Evolutionary conservation across 768 basidiomycete genomes (phyloP), one percentile per base, ranked within the genome.

Genomic region (Collybia sp.): DNA sequence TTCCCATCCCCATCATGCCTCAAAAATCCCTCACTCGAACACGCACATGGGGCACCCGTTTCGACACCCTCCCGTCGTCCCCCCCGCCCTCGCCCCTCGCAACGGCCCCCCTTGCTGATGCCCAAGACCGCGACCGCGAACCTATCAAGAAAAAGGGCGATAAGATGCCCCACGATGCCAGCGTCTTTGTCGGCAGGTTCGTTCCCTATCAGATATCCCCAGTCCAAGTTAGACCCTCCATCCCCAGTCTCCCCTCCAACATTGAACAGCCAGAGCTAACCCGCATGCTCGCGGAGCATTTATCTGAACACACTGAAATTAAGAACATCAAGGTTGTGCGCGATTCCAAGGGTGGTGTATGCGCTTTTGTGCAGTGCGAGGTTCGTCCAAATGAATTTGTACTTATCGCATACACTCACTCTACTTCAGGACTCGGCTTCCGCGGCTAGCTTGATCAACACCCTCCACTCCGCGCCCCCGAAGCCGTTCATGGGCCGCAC

Each of bases 301-400:
- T 91, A 44, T 80, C 82, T 6, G 75, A 76, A 44, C 76, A 85
- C 58, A 69, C 77, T 0, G 77, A 82, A 49, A 68, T 88, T 53
- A 83, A 79, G 60, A 76, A 75, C 41, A 74, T 90, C 61, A 80
- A 79, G 58, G 80, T 89, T 43, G 77, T 89, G 35, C 82, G 82
- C 46, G 85, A 89, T 61, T 77, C 75, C 47, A 85, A 82, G 60
- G 85, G 85, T 33, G 83, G 86, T 12, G 78, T 85, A 38, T 91
- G 88, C 58, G 89, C 88, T 46, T 92, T 92, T 60, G 82, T 89
- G 17, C 89, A 91, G 64, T 90, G 88, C 72, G 77, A 88, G 72
- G 89, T 88, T 56, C 37, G 71, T 45, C 17, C 1, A 19, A 31
- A 17, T 20, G 34, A 52, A 45, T 33, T 30, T 38, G 16, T 18